A percentile compares a stretch with the other conserved stretches of the same genome.
Evolutionary conservation across 805 yeast genomes (phyloP).

Genomic region (Barnettozyma populi): DNA sequence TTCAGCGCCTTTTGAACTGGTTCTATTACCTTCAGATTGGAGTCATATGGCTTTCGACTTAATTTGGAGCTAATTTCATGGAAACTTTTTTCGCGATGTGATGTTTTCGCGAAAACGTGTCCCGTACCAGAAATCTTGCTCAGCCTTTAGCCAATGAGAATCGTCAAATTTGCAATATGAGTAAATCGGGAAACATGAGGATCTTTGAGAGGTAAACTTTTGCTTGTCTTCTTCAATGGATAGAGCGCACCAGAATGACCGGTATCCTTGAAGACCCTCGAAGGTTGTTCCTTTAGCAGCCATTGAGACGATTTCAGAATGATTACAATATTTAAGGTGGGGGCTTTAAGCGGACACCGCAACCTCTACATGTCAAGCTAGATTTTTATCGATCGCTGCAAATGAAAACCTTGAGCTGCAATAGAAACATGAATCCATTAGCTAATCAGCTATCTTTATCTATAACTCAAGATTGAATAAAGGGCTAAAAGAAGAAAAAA

Average conservation of each 20-base stretch:
- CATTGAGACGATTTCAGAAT: no score
- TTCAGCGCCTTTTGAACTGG: background rate
- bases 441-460: background rate
- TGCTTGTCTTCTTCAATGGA: no score
- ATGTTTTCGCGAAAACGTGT: background rate
- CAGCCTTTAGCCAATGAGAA: slow-evolving; percentile 4
- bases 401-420: no score
- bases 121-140: background rate
- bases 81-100: background rate
- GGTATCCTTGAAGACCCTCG: no score
- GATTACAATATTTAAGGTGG: no score
- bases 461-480: background rate
- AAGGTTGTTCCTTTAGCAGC: no score
- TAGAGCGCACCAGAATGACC: no score
- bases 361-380: no score
- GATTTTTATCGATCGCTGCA: no score
- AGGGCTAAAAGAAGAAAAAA: background rate
- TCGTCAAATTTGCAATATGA: slow-evolving; percentile 8
- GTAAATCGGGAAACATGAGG: background rate
- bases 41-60: background rate
- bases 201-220: no score
- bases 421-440: no score
- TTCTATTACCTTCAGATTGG: background rate
- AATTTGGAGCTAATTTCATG: background rate
- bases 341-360: background rate